Evolutionary conservation across 176 grass and related monocot genomes (phyloP), one percentile per base, ranked within the genome.

Genomic region (Rhynchospora tenuis): DNA sequence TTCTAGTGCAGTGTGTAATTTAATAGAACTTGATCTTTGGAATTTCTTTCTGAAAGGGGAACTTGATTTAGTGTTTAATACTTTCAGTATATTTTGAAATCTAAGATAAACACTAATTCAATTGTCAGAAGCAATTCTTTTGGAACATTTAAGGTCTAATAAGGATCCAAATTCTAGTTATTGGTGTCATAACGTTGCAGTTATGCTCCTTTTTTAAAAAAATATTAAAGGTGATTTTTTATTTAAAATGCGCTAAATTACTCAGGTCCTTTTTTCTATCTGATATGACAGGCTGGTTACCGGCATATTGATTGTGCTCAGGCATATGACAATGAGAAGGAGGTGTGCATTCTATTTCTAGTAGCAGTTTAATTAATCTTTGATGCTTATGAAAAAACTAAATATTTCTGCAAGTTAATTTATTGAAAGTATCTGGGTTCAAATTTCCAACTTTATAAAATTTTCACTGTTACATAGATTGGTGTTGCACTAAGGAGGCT

Each of bases 221-320:
- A 38, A 38, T 4, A 33, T 1, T 3, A 11, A 9, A 45, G 8
- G 38, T 70, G 38, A 70, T 81, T 24, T 80, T 0, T 38, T 38
- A 33, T 33, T 62, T 7, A 10, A 10, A 80, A 60, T 62, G 6
- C 62, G 17, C 8, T 46, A 22, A 52, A 2, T 9, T 57, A 12
- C 58, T 28, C 16, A 29, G 67, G 47, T 56, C 23, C 28, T 61
- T 38, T 38, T 33, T 38, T 38, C 1, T 38, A 4, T 38, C 33
- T 38, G 33, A 38, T 38, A 38, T 38, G 33, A 38, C 80, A 97
- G 91, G 89, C 85, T 69, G 94, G 93, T 63, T 97, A 93, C 79
- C 84, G 91, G 51, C 94, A 97, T 81, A 91, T 97, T 17, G 94
- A 97, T 85, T 97, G 94, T 54, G 94, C 94, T 6, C 83, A 64